These are phyloP conservation scores for Gossypium laxum DNA, from an alignment of 441 rosid species.

Conservation along the genomic window DNA sequence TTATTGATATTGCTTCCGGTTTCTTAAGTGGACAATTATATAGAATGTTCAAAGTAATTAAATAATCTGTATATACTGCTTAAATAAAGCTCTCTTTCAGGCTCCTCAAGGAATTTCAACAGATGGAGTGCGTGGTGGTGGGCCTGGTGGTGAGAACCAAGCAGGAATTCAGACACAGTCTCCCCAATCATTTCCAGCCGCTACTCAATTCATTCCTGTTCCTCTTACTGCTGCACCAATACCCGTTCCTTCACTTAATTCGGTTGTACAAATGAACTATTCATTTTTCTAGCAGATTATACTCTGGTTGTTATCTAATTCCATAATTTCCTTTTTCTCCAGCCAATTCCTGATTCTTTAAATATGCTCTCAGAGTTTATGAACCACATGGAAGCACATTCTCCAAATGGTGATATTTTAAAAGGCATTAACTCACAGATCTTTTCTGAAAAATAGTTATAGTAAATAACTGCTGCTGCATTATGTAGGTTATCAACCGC, in stretches of 20 bases:
- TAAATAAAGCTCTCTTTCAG: constrained; percentile 17
- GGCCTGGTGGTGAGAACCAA: constrained; percentile 24
- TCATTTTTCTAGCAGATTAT: neutral
- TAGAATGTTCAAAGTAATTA: neutral
- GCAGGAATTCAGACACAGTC: constrained; percentile 43
- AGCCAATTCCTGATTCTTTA: constrained; percentile 87
- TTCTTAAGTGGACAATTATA: neutral
- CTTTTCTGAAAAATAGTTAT: constrained; percentile 16
- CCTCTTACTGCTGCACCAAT: constrained; percentile 49
- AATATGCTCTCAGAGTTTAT: constrained; percentile 67
- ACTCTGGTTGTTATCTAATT: constrained; percentile 12
- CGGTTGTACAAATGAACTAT: constrained; percentile 27
- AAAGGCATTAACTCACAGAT: constrained; percentile 4
- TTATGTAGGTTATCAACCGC: constrained; percentile 47
- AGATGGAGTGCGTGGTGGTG: constrained; percentile 26
- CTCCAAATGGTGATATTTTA: constrained; percentile 51
- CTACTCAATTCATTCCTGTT: constrained; percentile 57
- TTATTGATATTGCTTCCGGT: neutral
- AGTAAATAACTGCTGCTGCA: constrained; percentile 19
- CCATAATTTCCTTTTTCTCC: constrained; percentile 18
- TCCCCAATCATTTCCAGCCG: constrained; percentile 41
- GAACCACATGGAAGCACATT: constrained; percentile 52
- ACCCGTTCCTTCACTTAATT: constrained; percentile 58
- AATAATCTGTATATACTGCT: neutral
- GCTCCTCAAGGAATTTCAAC: constrained; percentile 43